Evolutionary conservation across 805 yeast species (phyloP).

Genomic region (Hanseniaspora clermontiae): DNA sequence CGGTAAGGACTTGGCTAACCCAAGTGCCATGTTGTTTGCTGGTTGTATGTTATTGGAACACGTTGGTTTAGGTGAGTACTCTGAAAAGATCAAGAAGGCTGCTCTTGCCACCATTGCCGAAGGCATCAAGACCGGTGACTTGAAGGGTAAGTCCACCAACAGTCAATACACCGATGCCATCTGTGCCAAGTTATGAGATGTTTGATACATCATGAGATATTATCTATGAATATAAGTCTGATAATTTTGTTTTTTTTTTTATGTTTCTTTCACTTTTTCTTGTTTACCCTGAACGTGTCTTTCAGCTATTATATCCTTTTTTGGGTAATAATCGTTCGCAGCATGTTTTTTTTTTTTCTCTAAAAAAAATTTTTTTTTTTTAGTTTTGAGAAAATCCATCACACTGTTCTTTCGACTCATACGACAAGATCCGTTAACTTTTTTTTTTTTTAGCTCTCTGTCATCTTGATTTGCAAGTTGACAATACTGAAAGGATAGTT

Average conservation of each 20-base stretch:
- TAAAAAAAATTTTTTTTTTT: not conserved
- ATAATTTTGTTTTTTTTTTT: not conserved
- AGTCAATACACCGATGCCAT: conserved; percentile 83
- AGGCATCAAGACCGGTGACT: conserved; percentile 93
- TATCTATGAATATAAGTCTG: not conserved
- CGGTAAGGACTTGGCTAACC: conserved; percentile 97
- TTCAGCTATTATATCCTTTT: too few relatives aligned
- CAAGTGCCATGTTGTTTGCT: conserved; percentile 90
- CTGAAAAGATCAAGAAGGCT: conserved; percentile 77
- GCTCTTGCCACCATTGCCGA: conserved; percentile 81
- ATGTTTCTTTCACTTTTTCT: not conserved
- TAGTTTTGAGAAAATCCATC: not conserved
- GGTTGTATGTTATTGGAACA: conserved; percentile 99
- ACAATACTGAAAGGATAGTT: not conserved
- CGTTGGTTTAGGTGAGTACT: conserved; percentile 77
- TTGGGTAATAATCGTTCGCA: too few relatives aligned
- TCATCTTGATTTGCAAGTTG: not conserved
- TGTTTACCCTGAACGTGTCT: too few relatives aligned
- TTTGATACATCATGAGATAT: not conserved
- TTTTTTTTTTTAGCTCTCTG: not conserved
- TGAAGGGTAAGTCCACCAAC: conserved; percentile 86
- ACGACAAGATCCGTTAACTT: too few relatives aligned
- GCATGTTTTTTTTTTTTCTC: too few relatives aligned
- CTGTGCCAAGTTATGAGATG: conserved; percentile 35
- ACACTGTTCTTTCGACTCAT: too few relatives aligned